Conservation (phyloP, 345 rosid species). For the Brassica incana region DNA sequence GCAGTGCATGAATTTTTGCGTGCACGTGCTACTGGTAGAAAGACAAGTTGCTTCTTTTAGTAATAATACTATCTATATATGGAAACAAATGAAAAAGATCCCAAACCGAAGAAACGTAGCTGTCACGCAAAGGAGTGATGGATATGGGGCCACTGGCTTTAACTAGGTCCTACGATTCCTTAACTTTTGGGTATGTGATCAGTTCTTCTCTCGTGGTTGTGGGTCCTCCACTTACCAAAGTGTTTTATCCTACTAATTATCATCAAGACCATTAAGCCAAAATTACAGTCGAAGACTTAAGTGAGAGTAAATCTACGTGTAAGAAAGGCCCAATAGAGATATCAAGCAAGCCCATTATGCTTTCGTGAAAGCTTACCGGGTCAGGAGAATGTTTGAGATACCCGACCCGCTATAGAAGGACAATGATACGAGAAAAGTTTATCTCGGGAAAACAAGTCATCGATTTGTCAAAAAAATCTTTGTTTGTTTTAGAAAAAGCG, state of each 20-base stretch:
- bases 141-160: background rate
- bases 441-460: background rate
- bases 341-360: conserved; percentile 5
- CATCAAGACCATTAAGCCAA: no score
- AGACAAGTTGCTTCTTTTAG: background rate
- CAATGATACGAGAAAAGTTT: conserved; percentile 13
- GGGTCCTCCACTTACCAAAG: background rate
- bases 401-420: conserved; percentile 22
- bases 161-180: background rate
- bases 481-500: conserved; percentile 25
- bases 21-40: background rate
- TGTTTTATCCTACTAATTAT: background rate
- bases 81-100: background rate
- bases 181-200: background rate
- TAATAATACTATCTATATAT: background rate
- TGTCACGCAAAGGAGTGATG: background rate
- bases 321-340: background rate
- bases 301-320: background rate
- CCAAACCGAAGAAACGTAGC: background rate
- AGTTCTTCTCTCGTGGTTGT: background rate
- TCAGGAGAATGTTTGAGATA: background rate
- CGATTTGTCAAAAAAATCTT: background rate
- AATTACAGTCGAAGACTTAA: no score
- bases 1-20: background rate
- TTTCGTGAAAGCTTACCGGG: conserved; percentile 8